A percentile compares a stretch with the other conserved stretches of the same genome.
Conservation (phyloP, 2,329 filamentous ascomycete species). For the Parafenestella ontariensis region DNA sequence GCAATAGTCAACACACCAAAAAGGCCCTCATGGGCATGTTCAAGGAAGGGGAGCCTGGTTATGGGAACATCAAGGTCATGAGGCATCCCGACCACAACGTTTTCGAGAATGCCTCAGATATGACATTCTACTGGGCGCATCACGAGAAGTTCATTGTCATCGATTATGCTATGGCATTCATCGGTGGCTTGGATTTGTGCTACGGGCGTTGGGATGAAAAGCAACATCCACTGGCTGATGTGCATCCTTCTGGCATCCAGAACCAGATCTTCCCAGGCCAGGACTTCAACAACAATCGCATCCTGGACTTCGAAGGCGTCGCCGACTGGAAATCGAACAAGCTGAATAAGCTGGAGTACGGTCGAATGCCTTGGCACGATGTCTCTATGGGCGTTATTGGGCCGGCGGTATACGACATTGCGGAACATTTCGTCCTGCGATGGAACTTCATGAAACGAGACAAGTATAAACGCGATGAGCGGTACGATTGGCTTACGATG, state of each 20-base stretch:
- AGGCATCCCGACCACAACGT: slow-evolving; percentile 95
- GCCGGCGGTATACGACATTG: slow-evolving; percentile 89
- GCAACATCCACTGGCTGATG: slow-evolving; percentile 84
- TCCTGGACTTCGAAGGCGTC: slow-evolving; percentile 94
- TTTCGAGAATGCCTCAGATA: slow-evolving; percentile 90
- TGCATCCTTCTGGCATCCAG: slow-evolving; percentile 81
- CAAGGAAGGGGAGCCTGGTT: slow-evolving; percentile 78
- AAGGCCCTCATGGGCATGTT: slow-evolving; percentile 82
- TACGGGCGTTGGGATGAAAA: slow-evolving; percentile 93
- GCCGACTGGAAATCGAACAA: slow-evolving; percentile 93
- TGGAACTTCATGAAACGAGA: slow-evolving; percentile 98
- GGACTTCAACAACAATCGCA: slow-evolving; percentile 96
- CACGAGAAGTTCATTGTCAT: slow-evolving; percentile 98
- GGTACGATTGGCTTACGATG: slow-evolving; percentile 84
- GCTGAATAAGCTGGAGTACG: slow-evolving; percentile 86
- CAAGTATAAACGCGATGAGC: slow-evolving; percentile 90
- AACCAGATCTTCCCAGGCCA: slow-evolving; percentile 94
- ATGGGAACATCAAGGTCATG: slow-evolving; percentile 88
- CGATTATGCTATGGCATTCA: slow-evolving; percentile 89
- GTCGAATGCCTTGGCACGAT: slow-evolving; percentile 98
- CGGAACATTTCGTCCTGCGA: slow-evolving; percentile 90
- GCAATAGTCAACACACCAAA: slow-evolving; percentile 93
- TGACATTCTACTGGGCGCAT: slow-evolving; percentile 98
- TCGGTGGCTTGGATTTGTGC: slow-evolving; percentile 92
- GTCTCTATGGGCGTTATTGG: slow-evolving; percentile 91